Percentiles rank a stretch among this genome's conserved stretches.
Conservation (phyloP, 352 stramenopile genomes). For the Phytophthora pseudosyringae region DNA sequence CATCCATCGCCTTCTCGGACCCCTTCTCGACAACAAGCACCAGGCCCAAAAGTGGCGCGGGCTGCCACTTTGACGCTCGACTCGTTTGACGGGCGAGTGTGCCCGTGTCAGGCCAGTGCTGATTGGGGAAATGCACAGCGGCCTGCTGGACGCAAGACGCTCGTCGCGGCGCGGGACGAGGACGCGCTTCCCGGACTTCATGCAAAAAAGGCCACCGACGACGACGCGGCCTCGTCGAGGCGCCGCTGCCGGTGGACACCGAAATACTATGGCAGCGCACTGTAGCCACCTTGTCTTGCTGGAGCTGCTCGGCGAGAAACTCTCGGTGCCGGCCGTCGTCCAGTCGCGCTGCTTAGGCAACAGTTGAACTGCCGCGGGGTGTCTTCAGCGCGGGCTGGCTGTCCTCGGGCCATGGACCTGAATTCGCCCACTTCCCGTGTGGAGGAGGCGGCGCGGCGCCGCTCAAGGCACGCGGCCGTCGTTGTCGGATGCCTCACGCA, state of each 20-base stretch:
- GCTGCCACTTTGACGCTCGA: slow-evolving; percentile 33
- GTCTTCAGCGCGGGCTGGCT: slow-evolving; percentile 19
- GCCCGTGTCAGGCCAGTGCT: slow-evolving; percentile 27
- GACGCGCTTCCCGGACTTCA: not conserved
- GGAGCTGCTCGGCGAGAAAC: not conserved
- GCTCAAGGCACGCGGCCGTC: slow-evolving; percentile 14
- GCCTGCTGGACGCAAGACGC: slow-evolving; percentile 30
- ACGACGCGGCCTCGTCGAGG: not conserved
- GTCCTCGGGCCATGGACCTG: slow-evolving; percentile 16
- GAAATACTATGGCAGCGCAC: slow-evolving; percentile 3
- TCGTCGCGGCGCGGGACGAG: slow-evolving; percentile 7
- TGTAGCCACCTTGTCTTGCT: slow-evolving; percentile 18
- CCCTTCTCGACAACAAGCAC: slow-evolving; percentile 1
- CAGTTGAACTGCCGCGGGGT: slow-evolving; percentile 16
- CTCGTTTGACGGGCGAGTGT: slow-evolving; percentile 30
- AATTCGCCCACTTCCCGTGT: slow-evolving; percentile 8
- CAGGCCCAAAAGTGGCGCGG: slow-evolving; percentile 1
- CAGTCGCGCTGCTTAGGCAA: slow-evolving; percentile 10
- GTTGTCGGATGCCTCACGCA: slow-evolving; percentile 17
- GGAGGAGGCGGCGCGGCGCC: not conserved
- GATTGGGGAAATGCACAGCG: slow-evolving; percentile 36
- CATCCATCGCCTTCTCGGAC: slow-evolving; percentile 17
- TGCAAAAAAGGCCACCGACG: slow-evolving; percentile 14
- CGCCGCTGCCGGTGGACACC: not conserved
- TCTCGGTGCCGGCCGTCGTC: slow-evolving; percentile 20